Percentiles rank a stretch among this genome's conserved stretches.
phyloP scores from a whole-genome alignment of 2,329 filamentous ascomycete genomes.

The Neospermospora avenae region DNA sequence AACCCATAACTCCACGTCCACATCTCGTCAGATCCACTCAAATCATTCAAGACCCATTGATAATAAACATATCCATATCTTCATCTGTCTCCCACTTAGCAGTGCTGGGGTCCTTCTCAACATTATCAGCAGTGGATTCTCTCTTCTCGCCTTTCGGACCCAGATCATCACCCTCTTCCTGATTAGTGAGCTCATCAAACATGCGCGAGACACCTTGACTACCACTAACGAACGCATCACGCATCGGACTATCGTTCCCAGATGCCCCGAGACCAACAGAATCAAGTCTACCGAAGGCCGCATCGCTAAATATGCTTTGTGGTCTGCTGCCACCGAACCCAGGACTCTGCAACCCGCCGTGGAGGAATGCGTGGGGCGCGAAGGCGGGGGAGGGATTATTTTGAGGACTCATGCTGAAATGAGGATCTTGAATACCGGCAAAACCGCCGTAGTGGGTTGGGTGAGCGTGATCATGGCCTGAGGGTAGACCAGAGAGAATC shows the following conservation, averaged over 20 bases:
- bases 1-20: not conserved
- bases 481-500: conserved; percentile 28
- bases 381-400: conserved; percentile 30
- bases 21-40: not conserved
- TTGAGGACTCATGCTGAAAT: conserved; percentile 28
- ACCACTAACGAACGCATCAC: conserved; percentile 28
- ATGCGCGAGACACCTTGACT: conserved; percentile 28
- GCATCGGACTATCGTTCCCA: conserved; percentile 27
- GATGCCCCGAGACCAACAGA: conserved; percentile 21
- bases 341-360: conserved; percentile 24
- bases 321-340: conserved; percentile 25
- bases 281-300: conserved; percentile 30
- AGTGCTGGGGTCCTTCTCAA: not conserved
- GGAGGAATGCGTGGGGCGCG: conserved; percentile 33
- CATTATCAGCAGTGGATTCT: not conserved
- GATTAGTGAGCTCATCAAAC: conserved; percentile 35
- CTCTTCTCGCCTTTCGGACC: conserved; percentile 23
- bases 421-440: conserved; percentile 23
- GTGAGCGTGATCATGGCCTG: conserved; percentile 30
- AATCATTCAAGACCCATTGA: conserved; percentile 6
- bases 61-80: conserved; percentile 16
- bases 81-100: conserved; percentile 11
- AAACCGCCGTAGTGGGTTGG: conserved; percentile 26
- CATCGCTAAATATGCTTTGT: conserved; percentile 29
- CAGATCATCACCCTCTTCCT: conserved; percentile 26